phyloP scores from a whole-genome alignment of 805 yeast species.

The Trichomonascus vanleenenianus region DNA sequence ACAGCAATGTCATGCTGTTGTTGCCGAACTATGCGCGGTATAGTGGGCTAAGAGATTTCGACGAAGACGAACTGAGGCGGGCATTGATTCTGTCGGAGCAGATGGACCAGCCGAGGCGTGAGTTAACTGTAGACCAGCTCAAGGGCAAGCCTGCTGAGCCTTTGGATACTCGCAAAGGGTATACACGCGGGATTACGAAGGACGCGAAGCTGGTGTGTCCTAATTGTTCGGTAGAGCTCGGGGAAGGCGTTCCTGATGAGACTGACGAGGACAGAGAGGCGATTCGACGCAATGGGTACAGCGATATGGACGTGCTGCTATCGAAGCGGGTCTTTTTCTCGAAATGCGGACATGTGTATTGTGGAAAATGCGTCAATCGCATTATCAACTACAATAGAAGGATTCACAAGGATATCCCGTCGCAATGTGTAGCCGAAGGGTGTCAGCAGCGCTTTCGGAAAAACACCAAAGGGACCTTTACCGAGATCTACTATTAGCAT shows the following conservation, averaged over 20 bases:
- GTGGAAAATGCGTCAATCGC: constrained; percentile 75
- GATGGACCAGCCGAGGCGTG: not conserved
- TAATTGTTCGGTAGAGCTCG: constrained; percentile 65
- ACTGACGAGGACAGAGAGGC: constrained; percentile 29
- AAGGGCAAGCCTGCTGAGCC: constrained; percentile 7
- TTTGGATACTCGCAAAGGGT: constrained; percentile 13
- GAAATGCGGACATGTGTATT: constrained; percentile 75
- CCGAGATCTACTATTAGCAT: constrained; percentile 13
- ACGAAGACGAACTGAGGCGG: not conserved
- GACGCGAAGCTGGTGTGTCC: constrained; percentile 46
- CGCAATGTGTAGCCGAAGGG: constrained; percentile 12
- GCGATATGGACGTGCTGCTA: constrained; percentile 48
- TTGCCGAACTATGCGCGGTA: not conserved
- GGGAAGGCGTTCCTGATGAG: constrained; percentile 59
- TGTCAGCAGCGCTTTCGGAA: constrained; percentile 9
- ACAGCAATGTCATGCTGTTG: not conserved
- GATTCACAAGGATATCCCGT: constrained; percentile 16
- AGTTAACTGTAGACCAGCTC: constrained; percentile 6
- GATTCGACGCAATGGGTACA: constrained; percentile 24
- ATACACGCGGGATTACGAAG: constrained; percentile 25
- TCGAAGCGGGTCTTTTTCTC: constrained; percentile 61
- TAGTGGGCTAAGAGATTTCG: not conserved
- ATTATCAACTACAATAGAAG: constrained; percentile 35
- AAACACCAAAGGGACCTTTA: constrained; percentile 7
- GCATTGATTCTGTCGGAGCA: not conserved